Percentiles rank a stretch among this genome's conserved stretches.
Conservation (phyloP, 1,284 basidiomycete genomes). For the Ustanciosporium gigantosporum region DNA sequence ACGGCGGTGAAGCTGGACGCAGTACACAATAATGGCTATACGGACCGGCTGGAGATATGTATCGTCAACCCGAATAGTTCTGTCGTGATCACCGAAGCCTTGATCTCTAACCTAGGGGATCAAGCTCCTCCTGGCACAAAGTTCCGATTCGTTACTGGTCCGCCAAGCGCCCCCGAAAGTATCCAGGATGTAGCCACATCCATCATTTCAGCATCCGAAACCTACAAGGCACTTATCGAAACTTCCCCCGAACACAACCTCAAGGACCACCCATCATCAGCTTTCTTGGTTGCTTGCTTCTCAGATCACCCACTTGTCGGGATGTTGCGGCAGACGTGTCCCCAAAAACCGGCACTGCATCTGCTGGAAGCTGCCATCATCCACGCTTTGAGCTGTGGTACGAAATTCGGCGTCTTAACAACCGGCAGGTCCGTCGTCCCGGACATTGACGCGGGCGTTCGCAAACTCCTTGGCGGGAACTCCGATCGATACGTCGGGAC, state of each 20-base stretch:
- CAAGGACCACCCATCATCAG: conserved; percentile 3
- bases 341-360: conserved; percentile 25
- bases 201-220: conserved; percentile 34
- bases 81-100: conserved; percentile 12
- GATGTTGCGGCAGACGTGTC: conserved; percentile 18
- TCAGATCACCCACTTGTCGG: conserved; percentile 42
- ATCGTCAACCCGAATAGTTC: conserved; percentile 38
- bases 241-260: background rate
- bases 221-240: conserved; percentile 2
- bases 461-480: conserved; percentile 27
- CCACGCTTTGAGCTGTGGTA: conserved; percentile 9
- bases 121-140: conserved; percentile 6
- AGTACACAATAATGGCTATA: too few species aligned
- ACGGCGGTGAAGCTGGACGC: too few species aligned
- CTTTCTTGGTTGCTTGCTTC: conserved; percentile 46
- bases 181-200: conserved; percentile 31
- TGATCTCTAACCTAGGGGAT: background rate
- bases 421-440: conserved; percentile 32
- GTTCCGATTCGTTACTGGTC: conserved; percentile 18
- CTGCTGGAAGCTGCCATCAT: conserved; percentile 40
- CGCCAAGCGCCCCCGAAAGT: conserved; percentile 12
- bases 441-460: conserved; percentile 41
- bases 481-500: conserved; percentile 37
- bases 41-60: too few species aligned
- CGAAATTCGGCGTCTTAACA: conserved; percentile 41